Evolutionary conservation across 2,329 filamentous ascomycete species (phyloP), one percentile per base, ranked within the genome.

Genomic region (Davidsoniella eucalypti): DNA sequence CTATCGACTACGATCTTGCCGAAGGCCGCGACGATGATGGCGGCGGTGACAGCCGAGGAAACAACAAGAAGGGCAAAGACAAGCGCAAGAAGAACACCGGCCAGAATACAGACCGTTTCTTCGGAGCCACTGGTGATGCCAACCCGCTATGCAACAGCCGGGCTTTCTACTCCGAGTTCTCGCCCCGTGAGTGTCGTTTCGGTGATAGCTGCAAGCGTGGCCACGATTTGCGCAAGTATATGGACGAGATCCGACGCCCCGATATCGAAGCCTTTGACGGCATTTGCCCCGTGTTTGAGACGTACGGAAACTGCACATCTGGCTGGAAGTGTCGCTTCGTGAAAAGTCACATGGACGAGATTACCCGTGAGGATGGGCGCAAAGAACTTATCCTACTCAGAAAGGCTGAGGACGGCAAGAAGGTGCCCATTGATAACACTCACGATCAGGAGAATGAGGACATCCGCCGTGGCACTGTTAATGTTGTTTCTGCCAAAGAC

Each of bases 321-420:
- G 92, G 92, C 5, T 98, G 90, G 88, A 94, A 90, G 63, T 98
- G 92, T 63, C 82, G 90, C 18, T 94, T 95, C 60, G 83, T 86
- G 33, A 75, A 75, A 55, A 93, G 86, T 55, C 92, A 98, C 65
- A 92, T 87, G 58, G 73, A 80, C 55, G 90, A 96, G 65, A 66
- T 84, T 21, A 77, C 84, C 56, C 78, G 71, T 17, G 79, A 81
- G 49, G 88, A 94, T 62, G 90, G 87, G 7, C 76, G 76, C 57
- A 87, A 84, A 59, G 90, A 96, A 65, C 67, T 96, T 48, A 70
- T 90, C 2, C 70, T 94, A 45, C 18, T 54, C 12, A 62, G 60
- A 52, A 71, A 76, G 57, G 52, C 65, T n/a, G 65, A 50, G 14
- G 46, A 50, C 17, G 46, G 47, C 29, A 44, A 26, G 18, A 25